Conservation (phyloP, 176 grass and related monocot genomes). For the Oryza nivara region DNA sequence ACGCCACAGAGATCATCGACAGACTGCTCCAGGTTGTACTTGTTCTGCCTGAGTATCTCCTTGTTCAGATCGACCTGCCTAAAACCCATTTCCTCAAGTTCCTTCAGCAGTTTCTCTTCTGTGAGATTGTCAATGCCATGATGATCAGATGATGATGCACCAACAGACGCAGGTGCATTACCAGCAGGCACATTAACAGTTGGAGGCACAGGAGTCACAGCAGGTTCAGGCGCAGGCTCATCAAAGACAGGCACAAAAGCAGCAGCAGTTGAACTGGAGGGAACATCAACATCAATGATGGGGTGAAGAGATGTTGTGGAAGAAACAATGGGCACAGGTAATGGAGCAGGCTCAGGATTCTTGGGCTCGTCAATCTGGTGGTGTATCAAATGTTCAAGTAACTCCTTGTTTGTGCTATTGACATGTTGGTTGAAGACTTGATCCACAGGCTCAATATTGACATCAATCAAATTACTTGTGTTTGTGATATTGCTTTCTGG, state of each 20-base stretch:
- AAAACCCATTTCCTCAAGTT: conserved; percentile 96
- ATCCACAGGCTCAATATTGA: conserved; percentile 45
- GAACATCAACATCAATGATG: conserved; percentile 30
- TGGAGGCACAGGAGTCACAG: not conserved
- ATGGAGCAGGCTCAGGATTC: conserved; percentile 13
- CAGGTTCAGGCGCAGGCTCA: not conserved
- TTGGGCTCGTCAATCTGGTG: conserved; percentile 16
- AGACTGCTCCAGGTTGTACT: conserved; percentile 81
- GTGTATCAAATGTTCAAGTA: conserved; percentile 30
- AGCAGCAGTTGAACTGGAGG: not conserved
- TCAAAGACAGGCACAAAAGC: not conserved
- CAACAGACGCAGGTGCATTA: not conserved
- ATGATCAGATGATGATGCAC: not conserved
- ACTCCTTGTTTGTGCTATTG: conserved; percentile 26
- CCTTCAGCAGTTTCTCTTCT: conserved; percentile 74
- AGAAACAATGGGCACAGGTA: not conserved
- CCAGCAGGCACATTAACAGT: not conserved
- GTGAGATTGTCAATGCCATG: conserved; percentile 26
- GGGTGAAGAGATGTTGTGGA: not conserved
- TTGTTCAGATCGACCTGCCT: conserved; percentile 93
- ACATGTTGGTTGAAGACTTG: conserved; percentile 19
- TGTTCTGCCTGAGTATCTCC: conserved; percentile 82
- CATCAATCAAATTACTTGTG: conserved; percentile 54
- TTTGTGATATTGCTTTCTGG: conserved; percentile 44
- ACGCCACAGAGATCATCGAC: conserved; percentile 82